Percentiles rank a stretch among this genome's conserved stretches.
phyloP scores from a whole-genome alignment of 202 grass and related monocot genomes.

The Tripidium arundinaceum region DNA sequence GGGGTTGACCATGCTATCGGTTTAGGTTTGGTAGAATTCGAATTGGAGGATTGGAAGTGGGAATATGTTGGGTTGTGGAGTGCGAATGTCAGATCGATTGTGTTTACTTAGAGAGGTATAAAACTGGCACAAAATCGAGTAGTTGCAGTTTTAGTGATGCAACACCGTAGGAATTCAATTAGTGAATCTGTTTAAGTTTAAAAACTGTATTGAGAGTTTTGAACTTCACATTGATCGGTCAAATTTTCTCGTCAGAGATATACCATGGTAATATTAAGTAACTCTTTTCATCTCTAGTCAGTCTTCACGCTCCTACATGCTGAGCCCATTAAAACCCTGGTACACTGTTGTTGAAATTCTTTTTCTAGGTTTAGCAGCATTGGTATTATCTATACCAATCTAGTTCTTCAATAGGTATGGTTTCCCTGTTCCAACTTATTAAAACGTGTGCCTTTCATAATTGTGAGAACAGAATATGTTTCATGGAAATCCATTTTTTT shows the following conservation, averaged over 20 bases:
- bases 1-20: not conserved
- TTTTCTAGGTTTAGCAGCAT: not conserved
- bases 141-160: not conserved
- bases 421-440: constrained; percentile 4
- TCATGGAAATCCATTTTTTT: not conserved
- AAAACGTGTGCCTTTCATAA: not conserved
- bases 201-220: constrained; percentile 1
- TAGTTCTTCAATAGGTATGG: not conserved
- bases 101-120: not conserved
- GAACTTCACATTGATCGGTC: not conserved
- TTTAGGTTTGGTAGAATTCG: not conserved
- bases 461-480: constrained; percentile 10
- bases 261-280: not conserved
- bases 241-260: not conserved
- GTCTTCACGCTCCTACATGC: not conserved
- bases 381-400: not conserved
- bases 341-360: not conserved
- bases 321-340: not conserved
- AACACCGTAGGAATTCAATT: not conserved
- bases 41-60: not conserved
- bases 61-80: not conserved
- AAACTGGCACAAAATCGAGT: not conserved
- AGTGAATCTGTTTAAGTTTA: not conserved
- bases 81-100: not conserved
- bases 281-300: not conserved